Evolutionary conservation across 2,329 filamentous ascomycete genomes (phyloP).

Genomic region (Dothistroma septosporum): DNA sequence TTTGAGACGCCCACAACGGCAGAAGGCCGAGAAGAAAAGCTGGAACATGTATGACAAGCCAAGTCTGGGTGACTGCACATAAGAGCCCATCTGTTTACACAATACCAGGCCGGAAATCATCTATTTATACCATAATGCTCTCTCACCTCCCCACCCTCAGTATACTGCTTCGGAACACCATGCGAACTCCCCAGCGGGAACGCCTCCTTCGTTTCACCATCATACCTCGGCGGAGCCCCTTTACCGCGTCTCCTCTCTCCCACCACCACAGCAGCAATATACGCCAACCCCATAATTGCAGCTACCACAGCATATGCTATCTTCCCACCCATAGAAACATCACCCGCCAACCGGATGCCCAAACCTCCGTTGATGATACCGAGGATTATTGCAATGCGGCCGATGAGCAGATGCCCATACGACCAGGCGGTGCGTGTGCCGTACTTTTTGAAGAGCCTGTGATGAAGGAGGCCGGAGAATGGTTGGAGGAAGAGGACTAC

Average conservation of each 20-base stretch:
- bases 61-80: no score
- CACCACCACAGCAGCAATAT: conserved; percentile 34
- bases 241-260: conserved; percentile 27
- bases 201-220: background rate
- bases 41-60: no score
- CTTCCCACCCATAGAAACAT: conserved; percentile 22
- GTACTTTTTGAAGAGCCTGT: conserved; percentile 48
- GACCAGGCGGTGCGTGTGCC: conserved; percentile 46
- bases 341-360: conserved; percentile 47
- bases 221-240: conserved; percentile 9
- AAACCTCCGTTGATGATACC: conserved; percentile 56
- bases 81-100: no score
- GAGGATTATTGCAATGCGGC: conserved; percentile 44
- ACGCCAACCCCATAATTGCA: conserved; percentile 44
- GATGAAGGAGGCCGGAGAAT: conserved; percentile 50
- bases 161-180: background rate
- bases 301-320: conserved; percentile 51
- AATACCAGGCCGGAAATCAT: background rate
- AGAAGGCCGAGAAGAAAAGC: no score
- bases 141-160: background rate
- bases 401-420: conserved; percentile 34
- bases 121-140: conserved; percentile 4
- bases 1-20: no score
- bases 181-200: background rate
- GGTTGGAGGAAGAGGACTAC: conserved; percentile 53